These are phyloP conservation scores for Huiozyma naganishii DNA, from an alignment of 805 yeast genomes.

Conservation along the genomic window DNA sequence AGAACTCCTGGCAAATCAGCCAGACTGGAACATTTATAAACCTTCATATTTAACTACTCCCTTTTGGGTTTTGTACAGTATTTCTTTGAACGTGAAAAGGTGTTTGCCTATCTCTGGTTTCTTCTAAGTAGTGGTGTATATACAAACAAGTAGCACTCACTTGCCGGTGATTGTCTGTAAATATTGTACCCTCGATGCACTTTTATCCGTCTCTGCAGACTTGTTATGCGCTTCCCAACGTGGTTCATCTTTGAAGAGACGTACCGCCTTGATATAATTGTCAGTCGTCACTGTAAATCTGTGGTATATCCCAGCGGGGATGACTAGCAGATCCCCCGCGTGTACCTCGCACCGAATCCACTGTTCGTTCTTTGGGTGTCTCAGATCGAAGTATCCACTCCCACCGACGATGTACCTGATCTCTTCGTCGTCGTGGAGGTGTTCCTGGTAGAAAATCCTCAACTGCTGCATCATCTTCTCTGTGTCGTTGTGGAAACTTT, in stretches of 20 bases:
- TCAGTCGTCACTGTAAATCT: conserved; percentile 67
- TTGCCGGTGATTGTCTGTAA: conserved; percentile 13
- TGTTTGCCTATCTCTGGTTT: not conserved
- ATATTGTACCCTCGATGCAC: conserved; percentile 38
- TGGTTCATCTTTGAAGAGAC: conserved; percentile 89
- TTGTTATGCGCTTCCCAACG: conserved; percentile 86
- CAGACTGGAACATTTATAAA: too few species aligned
- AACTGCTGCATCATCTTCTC: conserved; percentile 52
- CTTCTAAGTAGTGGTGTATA: too few species aligned
- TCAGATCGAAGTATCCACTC: conserved; percentile 82
- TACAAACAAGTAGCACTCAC: too few species aligned
- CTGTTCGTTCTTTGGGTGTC: conserved; percentile 39
- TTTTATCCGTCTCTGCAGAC: conserved; percentile 39
- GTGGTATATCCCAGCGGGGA: conserved; percentile 92
- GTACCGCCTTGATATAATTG: conserved; percentile 61
- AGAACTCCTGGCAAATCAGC: too few species aligned
- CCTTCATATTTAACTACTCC: too few species aligned
- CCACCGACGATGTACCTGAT: conserved; percentile 85
- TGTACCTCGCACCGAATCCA: conserved; percentile 72
- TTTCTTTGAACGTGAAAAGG: too few species aligned
- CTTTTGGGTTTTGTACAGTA: too few species aligned
- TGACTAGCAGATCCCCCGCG: conserved; percentile 53
- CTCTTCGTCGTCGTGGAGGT: conserved; percentile 94
- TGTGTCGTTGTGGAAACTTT: conserved; percentile 52
- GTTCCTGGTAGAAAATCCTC: conserved; percentile 67